A percentile compares a stretch with the other conserved stretches of the same genome.
These are phyloP conservation scores for Bolboschoenus planiculmis DNA, from an alignment of 176 grass and related monocot genomes.

Conservation along the genomic window DNA sequence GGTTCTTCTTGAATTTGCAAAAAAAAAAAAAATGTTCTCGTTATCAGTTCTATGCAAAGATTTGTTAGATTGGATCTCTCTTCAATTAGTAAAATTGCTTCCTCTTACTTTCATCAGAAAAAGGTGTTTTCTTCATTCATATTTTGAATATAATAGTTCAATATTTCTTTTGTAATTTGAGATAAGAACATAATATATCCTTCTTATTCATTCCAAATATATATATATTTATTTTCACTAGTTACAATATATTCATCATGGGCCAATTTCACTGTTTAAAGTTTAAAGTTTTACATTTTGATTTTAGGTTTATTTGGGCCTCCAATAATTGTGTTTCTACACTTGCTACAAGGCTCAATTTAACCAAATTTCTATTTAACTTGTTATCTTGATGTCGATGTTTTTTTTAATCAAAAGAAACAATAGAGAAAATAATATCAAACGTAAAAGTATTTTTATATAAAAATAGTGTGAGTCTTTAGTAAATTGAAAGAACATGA, in stretches of 20 bases:
- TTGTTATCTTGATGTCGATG: background rate
- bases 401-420: too few species aligned
- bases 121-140: background rate
- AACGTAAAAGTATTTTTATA: background rate
- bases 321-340: background rate
- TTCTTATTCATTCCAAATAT: background rate
- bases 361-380: background rate
- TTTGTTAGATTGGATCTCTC: background rate
- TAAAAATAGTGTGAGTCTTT: background rate
- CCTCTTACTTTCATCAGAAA: background rate
- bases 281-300: background rate
- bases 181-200: background rate
- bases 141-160: background rate
- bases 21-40: background rate
- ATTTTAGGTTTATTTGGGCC: background rate
- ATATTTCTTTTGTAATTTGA: background rate
- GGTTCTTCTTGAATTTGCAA: background rate
- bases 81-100: background rate
- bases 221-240: background rate
- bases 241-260: background rate
- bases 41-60: background rate
- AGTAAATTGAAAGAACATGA: too few species aligned
- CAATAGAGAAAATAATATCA: too few species aligned
- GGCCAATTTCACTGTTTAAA: background rate
- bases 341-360: background rate